Evolutionary conservation across 2,329 filamentous ascomycete species (phyloP).

Genomic region (Cercospora sp.): DNA sequence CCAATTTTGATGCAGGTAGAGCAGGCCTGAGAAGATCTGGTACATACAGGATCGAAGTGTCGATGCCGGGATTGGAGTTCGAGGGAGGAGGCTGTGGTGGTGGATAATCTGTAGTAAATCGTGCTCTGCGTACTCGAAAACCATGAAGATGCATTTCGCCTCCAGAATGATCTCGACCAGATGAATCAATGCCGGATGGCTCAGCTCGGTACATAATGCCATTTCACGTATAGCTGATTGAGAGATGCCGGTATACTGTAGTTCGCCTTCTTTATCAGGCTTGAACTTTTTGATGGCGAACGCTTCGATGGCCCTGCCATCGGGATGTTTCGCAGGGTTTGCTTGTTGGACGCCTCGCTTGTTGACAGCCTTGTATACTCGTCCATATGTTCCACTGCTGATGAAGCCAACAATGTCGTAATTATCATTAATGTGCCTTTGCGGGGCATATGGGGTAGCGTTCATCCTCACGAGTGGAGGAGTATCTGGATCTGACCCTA

Average conservation of each 20-base stretch:
- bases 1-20: conserved; percentile 96
- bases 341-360: conserved; percentile 59
- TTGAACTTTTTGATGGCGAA: conserved; percentile 99
- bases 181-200: conserved; percentile 83
- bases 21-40: conserved; percentile 89
- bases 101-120: conserved; percentile 97
- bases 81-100: conserved; percentile 86
- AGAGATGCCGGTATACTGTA: conserved; percentile 95
- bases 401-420: conserved; percentile 99
- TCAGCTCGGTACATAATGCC: conserved; percentile 90
- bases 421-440: conserved; percentile 85
- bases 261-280: conserved; percentile 96
- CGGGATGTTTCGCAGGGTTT: conserved; percentile 33
- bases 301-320: conserved; percentile 59
- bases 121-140: conserved; percentile 98
- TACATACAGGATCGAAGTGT: conserved; percentile 95
- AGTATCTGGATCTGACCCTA: conserved; percentile 28
- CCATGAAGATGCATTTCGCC: conserved; percentile 99
- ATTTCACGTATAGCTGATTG: conserved; percentile 97
- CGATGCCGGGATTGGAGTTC: conserved; percentile 81
- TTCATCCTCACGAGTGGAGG: conserved; percentile 38
- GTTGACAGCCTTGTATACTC: conserved; percentile 91
- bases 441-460: conserved; percentile 57
- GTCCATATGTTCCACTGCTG: conserved; percentile 94
- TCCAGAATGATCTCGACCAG: conserved; percentile 95